phyloP scores from a whole-genome alignment of 345 rosid genomes.

The Raphanus raphanistrum region DNA sequence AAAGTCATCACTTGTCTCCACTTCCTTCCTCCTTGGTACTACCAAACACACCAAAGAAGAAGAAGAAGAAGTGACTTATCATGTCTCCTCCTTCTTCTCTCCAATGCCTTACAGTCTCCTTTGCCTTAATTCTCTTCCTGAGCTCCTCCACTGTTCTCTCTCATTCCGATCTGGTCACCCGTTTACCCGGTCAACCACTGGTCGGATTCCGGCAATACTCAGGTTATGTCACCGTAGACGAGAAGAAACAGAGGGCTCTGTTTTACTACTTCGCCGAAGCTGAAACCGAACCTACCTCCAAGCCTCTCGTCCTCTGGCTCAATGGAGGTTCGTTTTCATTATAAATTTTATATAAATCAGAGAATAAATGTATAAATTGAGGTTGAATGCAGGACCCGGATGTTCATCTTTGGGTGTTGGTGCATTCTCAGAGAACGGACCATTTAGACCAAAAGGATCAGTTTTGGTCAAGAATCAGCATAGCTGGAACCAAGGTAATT shows the following conservation, averaged over 20 bases:
- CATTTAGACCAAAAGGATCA: slow-evolving; percentile 89
- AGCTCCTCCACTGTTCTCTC: neutral
- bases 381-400: slow-evolving; percentile 57
- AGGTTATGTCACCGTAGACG: slow-evolving; percentile 82
- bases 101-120: slow-evolving; percentile 35
- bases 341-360: too few relatives aligned
- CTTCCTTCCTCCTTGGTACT: slow-evolving; percentile 25
- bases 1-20: slow-evolving; percentile 34
- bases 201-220: slow-evolving; percentile 78
- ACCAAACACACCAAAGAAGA: slow-evolving; percentile 16
- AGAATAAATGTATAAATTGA: too few relatives aligned
- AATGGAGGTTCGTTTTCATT: slow-evolving; percentile 71
- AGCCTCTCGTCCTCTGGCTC: slow-evolving; percentile 96
- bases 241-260: slow-evolving; percentile 63
- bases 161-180: slow-evolving; percentile 48
- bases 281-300: slow-evolving; percentile 68
- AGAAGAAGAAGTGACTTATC: slow-evolving; percentile 3
- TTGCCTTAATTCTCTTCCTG: slow-evolving; percentile 38
- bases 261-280: slow-evolving; percentile 97
- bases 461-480: slow-evolving; percentile 65
- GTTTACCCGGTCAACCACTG: slow-evolving; percentile 83
- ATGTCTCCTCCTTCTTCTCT: slow-evolving; percentile 31
- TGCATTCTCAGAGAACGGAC: slow-evolving; percentile 95
- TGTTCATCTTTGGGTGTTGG: slow-evolving; percentile 98
- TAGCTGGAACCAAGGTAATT: slow-evolving; percentile 89